These are phyloP conservation scores for Aplosporella prunicola DNA, from an alignment of 2,329 filamentous ascomycete genomes.

Conservation along the genomic window DNA sequence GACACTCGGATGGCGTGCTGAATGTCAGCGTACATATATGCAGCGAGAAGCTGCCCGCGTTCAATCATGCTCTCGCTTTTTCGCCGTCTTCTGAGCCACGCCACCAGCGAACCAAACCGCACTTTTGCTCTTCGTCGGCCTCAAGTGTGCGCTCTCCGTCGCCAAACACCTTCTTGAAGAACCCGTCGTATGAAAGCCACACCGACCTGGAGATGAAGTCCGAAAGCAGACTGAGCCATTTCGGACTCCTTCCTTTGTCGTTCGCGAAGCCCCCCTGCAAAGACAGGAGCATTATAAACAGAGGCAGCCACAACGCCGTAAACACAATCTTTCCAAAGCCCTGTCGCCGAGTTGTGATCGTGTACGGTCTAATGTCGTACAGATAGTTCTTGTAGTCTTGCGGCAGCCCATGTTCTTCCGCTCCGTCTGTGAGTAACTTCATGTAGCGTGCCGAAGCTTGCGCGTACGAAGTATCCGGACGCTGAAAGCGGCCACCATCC, in stretches of 20 bases:
- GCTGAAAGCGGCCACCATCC: conserved; percentile 38
- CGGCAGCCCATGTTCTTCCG: conserved; percentile 70
- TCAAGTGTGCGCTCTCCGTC: conserved; percentile 65
- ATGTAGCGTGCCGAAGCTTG: conserved; percentile 80
- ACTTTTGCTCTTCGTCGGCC: conserved; percentile 12
- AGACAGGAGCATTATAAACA: conserved; percentile 46
- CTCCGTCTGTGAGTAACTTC: conserved; percentile 68
- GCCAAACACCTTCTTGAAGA: conserved; percentile 63
- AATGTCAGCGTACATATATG: too few relatives aligned
- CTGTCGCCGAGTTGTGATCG: conserved; percentile 57
- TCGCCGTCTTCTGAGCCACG: neutral
- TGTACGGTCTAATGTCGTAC: conserved; percentile 58
- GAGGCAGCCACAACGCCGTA: conserved; percentile 48
- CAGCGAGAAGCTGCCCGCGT: too few relatives aligned
- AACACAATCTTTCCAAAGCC: conserved; percentile 55
- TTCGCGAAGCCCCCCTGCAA: conserved; percentile 47
- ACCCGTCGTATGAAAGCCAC: conserved; percentile 56
- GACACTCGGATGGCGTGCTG: too few relatives aligned
- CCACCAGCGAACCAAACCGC: neutral
- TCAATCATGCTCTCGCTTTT: neutral
- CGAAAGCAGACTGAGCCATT: conserved; percentile 51
- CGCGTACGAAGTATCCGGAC: conserved; percentile 61
- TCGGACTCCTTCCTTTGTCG: conserved; percentile 56
- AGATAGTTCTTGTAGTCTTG: conserved; percentile 69
- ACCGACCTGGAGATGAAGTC: conserved; percentile 46